Conservation (phyloP, 495 filamentous ascomycete genomes). For the Penicillium paxilli region DNA sequence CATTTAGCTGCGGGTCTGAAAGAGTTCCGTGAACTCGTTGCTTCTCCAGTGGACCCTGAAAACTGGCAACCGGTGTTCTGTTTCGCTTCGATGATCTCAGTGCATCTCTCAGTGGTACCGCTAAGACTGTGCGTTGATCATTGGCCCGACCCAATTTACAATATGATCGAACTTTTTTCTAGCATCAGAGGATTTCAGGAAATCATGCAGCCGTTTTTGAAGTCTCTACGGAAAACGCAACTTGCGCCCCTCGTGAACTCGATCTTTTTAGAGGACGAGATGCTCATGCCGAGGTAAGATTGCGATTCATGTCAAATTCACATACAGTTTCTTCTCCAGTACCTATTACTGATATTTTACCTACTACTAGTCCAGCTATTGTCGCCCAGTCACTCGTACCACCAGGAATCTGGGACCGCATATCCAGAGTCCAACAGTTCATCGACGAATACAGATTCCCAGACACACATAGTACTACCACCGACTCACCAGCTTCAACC, state of each 20-base stretch:
- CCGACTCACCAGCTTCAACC: not conserved
- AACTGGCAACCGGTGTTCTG: conserved; percentile 43
- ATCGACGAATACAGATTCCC: conserved; percentile 21
- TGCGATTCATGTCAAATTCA: too few relatives aligned
- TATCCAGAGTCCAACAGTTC: conserved; percentile 14
- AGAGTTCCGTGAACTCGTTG: conserved; percentile 24
- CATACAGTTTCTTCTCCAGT: too few relatives aligned
- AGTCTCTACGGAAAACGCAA: conserved; percentile 12
- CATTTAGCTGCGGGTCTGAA: conserved; percentile 22
- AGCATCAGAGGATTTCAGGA: conserved; percentile 19
- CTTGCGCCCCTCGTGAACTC: conserved; percentile 20
- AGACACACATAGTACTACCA: not conserved
- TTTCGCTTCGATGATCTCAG: conserved; percentile 38
- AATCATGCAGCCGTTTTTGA: conserved; percentile 22
- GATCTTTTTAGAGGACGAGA: conserved; percentile 18
- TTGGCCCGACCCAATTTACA: conserved; percentile 21
- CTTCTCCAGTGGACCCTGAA: conserved; percentile 25
- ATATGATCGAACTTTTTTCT: conserved; percentile 20
- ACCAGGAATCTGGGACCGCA: conserved; percentile 14
- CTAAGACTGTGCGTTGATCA: conserved; percentile 19
- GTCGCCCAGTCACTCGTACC: conserved; percentile 21
- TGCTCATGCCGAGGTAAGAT: conserved; percentile 15
- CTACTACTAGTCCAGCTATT: not conserved
- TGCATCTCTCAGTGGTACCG: conserved; percentile 34
- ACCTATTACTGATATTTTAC: too few relatives aligned